phyloP scores from a whole-genome alignment of 257 asterid genomes.

The Jaltomata sinuosa region DNA sequence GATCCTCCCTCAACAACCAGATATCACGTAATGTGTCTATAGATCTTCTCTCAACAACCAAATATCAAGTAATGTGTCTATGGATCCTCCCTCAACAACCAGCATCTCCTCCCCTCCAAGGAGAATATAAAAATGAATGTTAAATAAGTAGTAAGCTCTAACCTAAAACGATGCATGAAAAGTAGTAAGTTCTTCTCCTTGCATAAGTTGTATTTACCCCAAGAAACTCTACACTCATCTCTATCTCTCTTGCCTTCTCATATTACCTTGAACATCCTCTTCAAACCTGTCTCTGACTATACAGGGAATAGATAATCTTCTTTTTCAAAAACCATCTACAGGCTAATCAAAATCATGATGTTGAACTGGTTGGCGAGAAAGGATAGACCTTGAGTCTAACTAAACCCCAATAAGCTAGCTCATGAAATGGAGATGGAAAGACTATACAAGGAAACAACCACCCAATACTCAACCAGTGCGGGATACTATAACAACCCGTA shows the following conservation, averaged over 20 bases:
- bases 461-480: background rate
- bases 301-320: background rate
- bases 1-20: background rate
- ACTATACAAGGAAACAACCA: background rate
- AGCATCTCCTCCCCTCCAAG: background rate
- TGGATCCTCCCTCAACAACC: background rate
- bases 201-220: background rate
- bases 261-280: background rate
- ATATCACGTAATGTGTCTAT: background rate
- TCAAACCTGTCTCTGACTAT: background rate
- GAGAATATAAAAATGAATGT: background rate
- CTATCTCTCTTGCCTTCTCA: background rate
- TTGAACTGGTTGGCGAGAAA: background rate
- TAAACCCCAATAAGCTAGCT: background rate
- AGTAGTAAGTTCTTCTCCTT: background rate
- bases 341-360: background rate
- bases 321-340: too few species aligned
- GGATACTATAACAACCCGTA: background rate
- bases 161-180: background rate
- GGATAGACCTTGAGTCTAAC: background rate
- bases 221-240: background rate
- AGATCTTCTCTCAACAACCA: background rate
- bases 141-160: background rate
- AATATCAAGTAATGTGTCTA: background rate
- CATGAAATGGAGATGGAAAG: background rate